Evolutionary conservation across 2,329 filamentous ascomycete species (phyloP), one percentile per base, ranked within the genome.

Genomic region (Colletotrichum sublineola): DNA sequence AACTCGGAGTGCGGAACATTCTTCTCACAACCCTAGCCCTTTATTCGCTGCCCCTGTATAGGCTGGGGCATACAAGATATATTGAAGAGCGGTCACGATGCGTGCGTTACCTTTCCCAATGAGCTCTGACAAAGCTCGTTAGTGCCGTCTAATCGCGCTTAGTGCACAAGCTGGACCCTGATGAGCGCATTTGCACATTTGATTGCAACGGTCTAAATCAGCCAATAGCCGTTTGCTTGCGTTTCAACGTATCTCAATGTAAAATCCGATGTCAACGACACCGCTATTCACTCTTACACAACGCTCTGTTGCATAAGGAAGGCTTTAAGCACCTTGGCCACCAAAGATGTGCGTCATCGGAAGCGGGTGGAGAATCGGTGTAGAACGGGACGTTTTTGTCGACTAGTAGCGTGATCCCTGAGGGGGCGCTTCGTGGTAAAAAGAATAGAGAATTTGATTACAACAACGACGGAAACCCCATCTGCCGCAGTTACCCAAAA

Each of bases 131-230:
- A 69, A 46, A 69, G 50, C 60, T 33, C 48, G 24, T 46, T 70
- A 73, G 66, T 69, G 48, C 61, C 55, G 58, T 70, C 70, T 70
- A 70, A 70, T 65, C 55, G 60, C 64, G 56, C 46, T 67, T 73
- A 70, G 66, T 65, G 24, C 53, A 38, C 57, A 42, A 73, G 48
- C 50, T 70, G 66, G 66, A 73, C 70, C 70, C 70, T 63, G 60
- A 73, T 44, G 55, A 61, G 38, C 44, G 14, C 31, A 29, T 67
- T 38, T 57, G 58, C 58, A 46, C 68, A 60, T 64, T 42, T 66
- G 66, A 61, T 60, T 69, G 46, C 53, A 72, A 72, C 65, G 60
- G 69, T 69, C 48, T 20, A 42, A 33, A 6, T 20, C 66, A 65
- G 55, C 70, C 70, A 73, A 73, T 73, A 40, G 63, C 20, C 29